Evolutionary conservation across 139 green algal genomes (phyloP).

Genomic region (Pleodorina starrii): DNA sequence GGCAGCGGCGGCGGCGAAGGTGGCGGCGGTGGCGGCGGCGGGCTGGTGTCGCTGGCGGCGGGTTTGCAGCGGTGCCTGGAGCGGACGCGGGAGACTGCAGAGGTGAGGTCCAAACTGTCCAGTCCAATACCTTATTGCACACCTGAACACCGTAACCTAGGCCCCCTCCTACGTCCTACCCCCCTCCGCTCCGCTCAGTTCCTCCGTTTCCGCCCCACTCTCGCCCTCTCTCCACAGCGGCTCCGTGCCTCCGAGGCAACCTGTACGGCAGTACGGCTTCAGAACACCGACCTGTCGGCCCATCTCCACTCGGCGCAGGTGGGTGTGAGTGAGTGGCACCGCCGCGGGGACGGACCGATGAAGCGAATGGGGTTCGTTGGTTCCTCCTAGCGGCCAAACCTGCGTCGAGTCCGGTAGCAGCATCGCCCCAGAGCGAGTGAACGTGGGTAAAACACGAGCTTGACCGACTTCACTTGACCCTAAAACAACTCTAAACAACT

Average conservation of each 20-base stretch:
- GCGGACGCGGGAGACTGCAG: background rate
- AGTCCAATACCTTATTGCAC: background rate
- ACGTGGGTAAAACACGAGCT: background rate
- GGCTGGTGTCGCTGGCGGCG: conserved; percentile 1
- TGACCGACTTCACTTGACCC: background rate
- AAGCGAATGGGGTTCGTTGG: background rate
- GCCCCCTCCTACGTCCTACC: background rate
- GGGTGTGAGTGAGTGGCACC: background rate
- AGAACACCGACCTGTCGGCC: background rate
- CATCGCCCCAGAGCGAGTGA: background rate
- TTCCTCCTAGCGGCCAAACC: too few species aligned
- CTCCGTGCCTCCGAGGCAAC: background rate
- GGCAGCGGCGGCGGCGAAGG: background rate
- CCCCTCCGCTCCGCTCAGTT: background rate
- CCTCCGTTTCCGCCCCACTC: too few species aligned
- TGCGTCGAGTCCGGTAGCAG: background rate
- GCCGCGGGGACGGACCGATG: too few species aligned
- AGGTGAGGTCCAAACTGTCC: background rate
- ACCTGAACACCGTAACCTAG: background rate
- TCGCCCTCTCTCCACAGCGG: background rate
- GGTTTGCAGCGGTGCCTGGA: background rate
- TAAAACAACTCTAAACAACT: background rate
- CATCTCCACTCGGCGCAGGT: conserved; percentile 21
- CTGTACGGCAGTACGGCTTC: background rate
- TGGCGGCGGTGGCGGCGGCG: background rate